Evolutionary conservation across 805 yeast genomes (phyloP), one percentile per base, ranked within the genome.

Genomic region (Tetrapisispora namnaoensis): DNA sequence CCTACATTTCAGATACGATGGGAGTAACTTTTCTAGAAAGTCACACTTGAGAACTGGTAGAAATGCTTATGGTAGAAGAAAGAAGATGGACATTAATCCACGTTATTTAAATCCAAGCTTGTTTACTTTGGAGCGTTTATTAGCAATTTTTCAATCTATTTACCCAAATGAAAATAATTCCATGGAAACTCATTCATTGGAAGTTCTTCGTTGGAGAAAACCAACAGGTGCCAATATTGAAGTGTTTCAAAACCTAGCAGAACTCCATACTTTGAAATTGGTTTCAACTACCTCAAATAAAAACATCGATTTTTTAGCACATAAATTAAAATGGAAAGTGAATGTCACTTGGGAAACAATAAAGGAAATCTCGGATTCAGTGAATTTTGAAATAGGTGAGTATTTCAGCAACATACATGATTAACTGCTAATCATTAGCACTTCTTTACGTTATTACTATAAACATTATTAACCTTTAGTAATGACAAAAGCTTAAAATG

Each of bases 61-160:
- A 46, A 60, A 66, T 22, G 59, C 69, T 4, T 73, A 74, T 22
- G 66, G 67, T 42, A 70, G 71, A 37, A 63, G 70, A 44, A 72
- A 70, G 47, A 73, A 72, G 49, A 63, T 70, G 8, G 76, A 74
- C 45, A 69, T 79, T 20, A 85, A 81, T 46, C 74, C 82, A 2
- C 71, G 86, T 36, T 72, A 82, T 50, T 67, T 85, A 39, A 79
- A 82, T n/a, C 85, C 95, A 0, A 79, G 82, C 28, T 67, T 79
- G 32, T 89, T 89, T 63, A 86, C 82, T 35, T 62, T 88, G 42
- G 96, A 90, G 61, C 72, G 97, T 49, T 60, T 87, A 61, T 66
- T 86, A 50, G 95, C 96, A 0, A 86, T 90, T 22, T 71, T 85
- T 36, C 83, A 83, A 40, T 82, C 95, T 0, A 78, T 89, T 14